Conservation (phyloP, 2,329 filamentous ascomycete genomes). For the Calonectria pauciramosa region DNA sequence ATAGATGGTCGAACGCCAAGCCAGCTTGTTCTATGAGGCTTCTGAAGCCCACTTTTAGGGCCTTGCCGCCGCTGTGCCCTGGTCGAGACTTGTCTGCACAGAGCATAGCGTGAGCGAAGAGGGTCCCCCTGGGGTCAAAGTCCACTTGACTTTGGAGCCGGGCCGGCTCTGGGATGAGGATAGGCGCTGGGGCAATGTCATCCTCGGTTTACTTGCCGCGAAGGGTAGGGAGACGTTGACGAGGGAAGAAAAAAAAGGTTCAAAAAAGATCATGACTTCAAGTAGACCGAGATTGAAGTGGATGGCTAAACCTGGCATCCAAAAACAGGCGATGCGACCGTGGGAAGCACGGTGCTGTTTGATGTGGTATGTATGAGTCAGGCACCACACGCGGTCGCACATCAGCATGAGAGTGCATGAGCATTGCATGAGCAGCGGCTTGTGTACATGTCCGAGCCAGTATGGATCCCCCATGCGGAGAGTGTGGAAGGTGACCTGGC, state of each 20-base stretch:
- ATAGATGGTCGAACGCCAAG: conserved; percentile 31
- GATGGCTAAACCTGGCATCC: neutral
- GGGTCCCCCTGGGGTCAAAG: neutral
- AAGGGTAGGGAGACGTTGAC: neutral
- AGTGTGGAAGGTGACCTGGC: conserved; percentile 14
- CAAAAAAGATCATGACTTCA: neutral
- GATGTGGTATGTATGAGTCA: conserved; percentile 34
- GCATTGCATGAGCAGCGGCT: conserved; percentile 5
- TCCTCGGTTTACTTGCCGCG: neutral
- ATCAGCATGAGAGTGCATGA: conserved; percentile 12
- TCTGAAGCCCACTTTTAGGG: conserved; percentile 30
- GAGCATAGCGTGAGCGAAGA: neutral
- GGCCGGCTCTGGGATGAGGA: conserved; percentile 16
- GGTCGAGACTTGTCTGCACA: conserved; percentile 9
- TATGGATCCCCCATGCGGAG: conserved; percentile 12
- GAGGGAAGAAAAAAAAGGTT: neutral
- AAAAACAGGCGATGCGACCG: neutral
- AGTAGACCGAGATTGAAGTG: neutral
- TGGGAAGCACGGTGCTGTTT: conserved; percentile 10
- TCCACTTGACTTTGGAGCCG: conserved; percentile 28
- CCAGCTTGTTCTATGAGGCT: conserved; percentile 38
- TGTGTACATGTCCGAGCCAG: conserved; percentile 18
- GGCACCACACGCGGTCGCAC: conserved; percentile 12
- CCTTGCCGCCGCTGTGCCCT: conserved; percentile 12
- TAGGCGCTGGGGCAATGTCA: conserved; percentile 1